phyloP scores from a whole-genome alignment of 306 rosid species.

The Vigna hirtella region DNA sequence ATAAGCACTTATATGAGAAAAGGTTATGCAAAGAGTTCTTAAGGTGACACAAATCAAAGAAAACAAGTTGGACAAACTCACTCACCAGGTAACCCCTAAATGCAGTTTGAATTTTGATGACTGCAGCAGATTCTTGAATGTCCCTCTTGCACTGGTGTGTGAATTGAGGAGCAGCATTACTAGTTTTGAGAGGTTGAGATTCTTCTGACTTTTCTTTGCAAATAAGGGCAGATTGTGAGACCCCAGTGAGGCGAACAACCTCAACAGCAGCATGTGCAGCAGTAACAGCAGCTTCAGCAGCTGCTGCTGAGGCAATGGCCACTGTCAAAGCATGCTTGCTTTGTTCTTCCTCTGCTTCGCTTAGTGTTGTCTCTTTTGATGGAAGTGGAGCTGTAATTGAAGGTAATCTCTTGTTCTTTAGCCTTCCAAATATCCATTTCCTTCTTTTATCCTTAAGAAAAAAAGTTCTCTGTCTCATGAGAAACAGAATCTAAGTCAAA shows the following conservation, averaged over 20 bases:
- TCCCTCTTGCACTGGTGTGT: conserved; percentile 45
- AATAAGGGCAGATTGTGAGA: conserved; percentile 40
- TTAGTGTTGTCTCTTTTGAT: conserved; percentile 36
- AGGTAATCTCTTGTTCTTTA: conserved; percentile 61
- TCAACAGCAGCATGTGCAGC: conserved; percentile 54
- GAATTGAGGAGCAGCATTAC: conserved; percentile 42
- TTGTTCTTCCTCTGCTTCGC: conserved; percentile 66
- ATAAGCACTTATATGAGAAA: not conserved
- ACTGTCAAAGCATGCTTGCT: conserved; percentile 59
- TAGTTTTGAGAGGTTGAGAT: conserved; percentile 37
- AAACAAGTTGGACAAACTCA: conserved; percentile 55
- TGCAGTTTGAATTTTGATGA: conserved; percentile 77
- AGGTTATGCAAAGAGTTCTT: conserved; percentile 25
- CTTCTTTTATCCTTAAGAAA: conserved; percentile 80
- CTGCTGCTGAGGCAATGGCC: conserved; percentile 63
- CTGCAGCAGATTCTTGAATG: conserved; percentile 59
- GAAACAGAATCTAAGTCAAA: conserved; percentile 27
- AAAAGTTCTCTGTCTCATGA: not conserved
- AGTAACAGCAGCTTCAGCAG: conserved; percentile 57
- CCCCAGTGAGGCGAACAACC: conserved; percentile 58
- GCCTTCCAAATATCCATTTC: conserved; percentile 77
- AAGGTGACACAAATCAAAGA: not conserved
- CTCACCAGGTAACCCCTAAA: conserved; percentile 92
- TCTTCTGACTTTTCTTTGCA: conserved; percentile 37
- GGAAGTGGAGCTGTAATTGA: conserved; percentile 61